phyloP scores from a whole-genome alignment of 805 yeast genomes.

The Sugiyamaella mastotermitis region DNA sequence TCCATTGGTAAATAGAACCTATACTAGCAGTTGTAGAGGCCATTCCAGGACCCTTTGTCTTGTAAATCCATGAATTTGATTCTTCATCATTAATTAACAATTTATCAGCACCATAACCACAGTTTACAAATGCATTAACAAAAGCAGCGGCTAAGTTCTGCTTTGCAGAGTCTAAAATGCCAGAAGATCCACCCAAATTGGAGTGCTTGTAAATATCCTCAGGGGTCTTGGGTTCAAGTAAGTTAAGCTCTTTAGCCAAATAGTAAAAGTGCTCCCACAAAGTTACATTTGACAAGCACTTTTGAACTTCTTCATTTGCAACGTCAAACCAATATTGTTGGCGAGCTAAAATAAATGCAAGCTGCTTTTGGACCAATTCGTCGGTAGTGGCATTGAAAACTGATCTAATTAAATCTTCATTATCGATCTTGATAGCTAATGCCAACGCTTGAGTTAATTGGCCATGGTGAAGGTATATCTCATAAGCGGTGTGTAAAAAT shows the following conservation, averaged over 20 bases:
- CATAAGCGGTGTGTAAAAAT: constrained; percentile 80
- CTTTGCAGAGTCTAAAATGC: constrained; percentile 74
- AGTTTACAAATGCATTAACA: constrained; percentile 84
- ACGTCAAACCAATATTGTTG: constrained; percentile 75
- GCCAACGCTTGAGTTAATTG: constrained; percentile 86
- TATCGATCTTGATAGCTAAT: constrained; percentile 83
- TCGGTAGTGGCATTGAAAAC: constrained; percentile 82
- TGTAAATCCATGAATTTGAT: constrained; percentile 76
- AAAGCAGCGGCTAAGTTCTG: constrained; percentile 94
- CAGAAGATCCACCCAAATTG: constrained; percentile 48
- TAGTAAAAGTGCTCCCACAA: constrained; percentile 74
- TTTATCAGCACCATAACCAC: constrained; percentile 87
- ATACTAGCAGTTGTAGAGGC: constrained; percentile 84
- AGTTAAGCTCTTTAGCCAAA: constrained; percentile 78
- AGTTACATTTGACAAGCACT: constrained; percentile 73
- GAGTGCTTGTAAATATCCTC: constrained; percentile 85
- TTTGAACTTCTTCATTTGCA: constrained; percentile 58
- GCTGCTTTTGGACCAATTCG: constrained; percentile 67
- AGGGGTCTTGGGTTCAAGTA: constrained; percentile 86
- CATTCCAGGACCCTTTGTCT: constrained; percentile 90
- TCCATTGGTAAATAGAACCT: constrained; percentile 90
- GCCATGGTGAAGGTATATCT: constrained; percentile 72
- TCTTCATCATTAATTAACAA: constrained; percentile 64
- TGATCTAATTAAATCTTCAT: constrained; percentile 65
- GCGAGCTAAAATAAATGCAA: constrained; percentile 81